Evolutionary conservation across 495 filamentous ascomycete genomes (phyloP).

Genomic region (Penicillium cinerascens): DNA sequence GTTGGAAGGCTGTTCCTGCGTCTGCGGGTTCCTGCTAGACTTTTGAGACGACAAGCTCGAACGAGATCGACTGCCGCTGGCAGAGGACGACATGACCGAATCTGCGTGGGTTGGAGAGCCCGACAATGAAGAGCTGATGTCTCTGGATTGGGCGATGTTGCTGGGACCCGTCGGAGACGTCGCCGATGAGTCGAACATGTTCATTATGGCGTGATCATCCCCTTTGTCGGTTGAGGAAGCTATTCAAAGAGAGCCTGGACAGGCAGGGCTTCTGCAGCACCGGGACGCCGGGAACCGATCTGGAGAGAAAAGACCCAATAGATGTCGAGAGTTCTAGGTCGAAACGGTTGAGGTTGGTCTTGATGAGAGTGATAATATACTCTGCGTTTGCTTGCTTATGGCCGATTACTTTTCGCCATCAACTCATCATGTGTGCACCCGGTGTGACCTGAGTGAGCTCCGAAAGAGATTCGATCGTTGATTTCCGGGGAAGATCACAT

Average conservation of each 20-base stretch:
- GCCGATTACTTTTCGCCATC: background rate
- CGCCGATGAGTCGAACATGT: constrained; percentile 30
- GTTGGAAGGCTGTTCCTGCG: constrained; percentile 14
- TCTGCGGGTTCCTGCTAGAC: constrained; percentile 3
- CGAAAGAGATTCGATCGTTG: constrained; percentile 7
- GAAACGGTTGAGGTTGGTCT: background rate
- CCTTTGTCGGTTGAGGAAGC: constrained; percentile 11
- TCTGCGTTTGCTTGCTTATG: background rate
- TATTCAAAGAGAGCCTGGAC: constrained; percentile 9
- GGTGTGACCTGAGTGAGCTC: background rate
- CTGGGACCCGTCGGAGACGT: constrained; percentile 20
- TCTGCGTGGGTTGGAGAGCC: constrained; percentile 23
- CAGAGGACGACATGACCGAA: constrained; percentile 23
- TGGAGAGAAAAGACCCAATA: background rate
- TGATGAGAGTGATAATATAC: background rate
- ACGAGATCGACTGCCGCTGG: constrained; percentile 22
- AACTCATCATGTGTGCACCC: constrained; percentile 5
- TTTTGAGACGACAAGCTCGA: constrained; percentile 21
- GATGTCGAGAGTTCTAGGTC: background rate
- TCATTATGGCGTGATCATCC: constrained; percentile 41
- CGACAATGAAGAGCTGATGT: constrained; percentile 26
- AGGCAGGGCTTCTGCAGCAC: constrained; percentile 12
- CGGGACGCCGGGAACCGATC: constrained; percentile 1
- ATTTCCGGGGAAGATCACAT: constrained; percentile 12
- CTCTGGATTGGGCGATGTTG: constrained; percentile 9